Evolutionary conservation across 768 basidiomycete genomes (phyloP), one percentile per base, ranked within the genome.

Genomic region (Chalciporus pseudorubinellus): DNA sequence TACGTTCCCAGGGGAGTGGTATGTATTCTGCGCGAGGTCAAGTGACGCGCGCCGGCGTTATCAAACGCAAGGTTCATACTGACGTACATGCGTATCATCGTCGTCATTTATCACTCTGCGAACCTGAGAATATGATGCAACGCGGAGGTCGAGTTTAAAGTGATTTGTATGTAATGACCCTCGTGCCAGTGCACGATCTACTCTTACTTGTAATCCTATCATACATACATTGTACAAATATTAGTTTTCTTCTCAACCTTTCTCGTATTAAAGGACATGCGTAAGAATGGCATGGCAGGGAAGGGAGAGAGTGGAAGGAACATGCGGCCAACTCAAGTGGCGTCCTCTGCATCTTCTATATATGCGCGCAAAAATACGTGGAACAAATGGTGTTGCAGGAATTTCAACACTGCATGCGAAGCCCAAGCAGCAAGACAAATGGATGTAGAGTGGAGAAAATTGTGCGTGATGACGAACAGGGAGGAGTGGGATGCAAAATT

Each of bases 211-310:
- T 55, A 22, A 12, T 52, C 54, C 54, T 63, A 65, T 66, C 61
- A 51, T 64, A 64, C 63, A 66, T 50, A 51, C 31, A 44, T 44
- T 46, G 52, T 66, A 66, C 63, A 64, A 36, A 22, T 52, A 49
- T 58, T 47, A 58, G 50, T 50, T 22, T 26, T 59, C 36, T 39
- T 41, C 44, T 44, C 49, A 59, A 42, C 56, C 39, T 51, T 34
- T 51, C 31, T 44, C 48, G 48, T 43, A 46, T 55, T 52, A 57
- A 56, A 50, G 50, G 47, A 51, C 51, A 61, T 62, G 63, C 55
- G 34, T 57, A 29, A 51, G 57, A 44, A 46, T 33, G 41, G 47
- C 53, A 52, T 50, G 52, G 44, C 55, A 49, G 40, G 31, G 50
- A 46, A 43, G 51, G 60, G 51, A 63, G 51, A 60, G 51, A 63